Percentiles rank a stretch among this genome's conserved stretches.
phyloP scores from a whole-genome alignment of 2,329 filamentous ascomycete genomes.

The Neonectria ditissima region DNA sequence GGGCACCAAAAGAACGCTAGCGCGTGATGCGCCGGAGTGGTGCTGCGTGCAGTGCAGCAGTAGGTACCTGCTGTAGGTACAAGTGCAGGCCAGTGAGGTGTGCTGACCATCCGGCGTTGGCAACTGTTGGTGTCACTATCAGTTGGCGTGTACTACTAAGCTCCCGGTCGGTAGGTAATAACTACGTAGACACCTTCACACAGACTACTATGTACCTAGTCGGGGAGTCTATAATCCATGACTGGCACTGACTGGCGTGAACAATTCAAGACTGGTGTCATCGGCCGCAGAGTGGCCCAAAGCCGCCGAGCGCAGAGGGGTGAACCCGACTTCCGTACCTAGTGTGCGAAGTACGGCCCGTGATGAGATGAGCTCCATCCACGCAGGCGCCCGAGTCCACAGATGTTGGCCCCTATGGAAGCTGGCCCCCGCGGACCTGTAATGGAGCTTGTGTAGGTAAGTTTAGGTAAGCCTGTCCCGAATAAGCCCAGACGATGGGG shows the following conservation, averaged over 20 bases:
- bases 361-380: not conserved
- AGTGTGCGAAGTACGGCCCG: no score
- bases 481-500: not conserved
- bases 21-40: constrained; percentile 15
- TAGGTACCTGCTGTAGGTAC: not conserved
- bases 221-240: not conserved
- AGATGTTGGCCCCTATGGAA: not conserved
- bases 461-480: constrained; percentile 5
- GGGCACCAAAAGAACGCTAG: constrained; percentile 22
- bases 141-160: not conserved
- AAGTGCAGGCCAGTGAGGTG: no score
- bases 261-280: not conserved
- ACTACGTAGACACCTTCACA: no score
- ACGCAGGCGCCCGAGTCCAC: not conserved
- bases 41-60: not conserved
- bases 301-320: not conserved
- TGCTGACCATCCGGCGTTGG: no score
- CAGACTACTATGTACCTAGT: no score
- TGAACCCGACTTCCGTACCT: not conserved
- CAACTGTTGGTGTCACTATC: not conserved
- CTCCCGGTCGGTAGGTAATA: not conserved
- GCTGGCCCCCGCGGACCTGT: not conserved
- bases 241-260: not conserved
- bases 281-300: not conserved
- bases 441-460: not conserved